These are phyloP conservation scores for Myxozyma lipomycoides DNA, from an alignment of 805 yeast genomes.

Conservation along the genomic window DNA sequence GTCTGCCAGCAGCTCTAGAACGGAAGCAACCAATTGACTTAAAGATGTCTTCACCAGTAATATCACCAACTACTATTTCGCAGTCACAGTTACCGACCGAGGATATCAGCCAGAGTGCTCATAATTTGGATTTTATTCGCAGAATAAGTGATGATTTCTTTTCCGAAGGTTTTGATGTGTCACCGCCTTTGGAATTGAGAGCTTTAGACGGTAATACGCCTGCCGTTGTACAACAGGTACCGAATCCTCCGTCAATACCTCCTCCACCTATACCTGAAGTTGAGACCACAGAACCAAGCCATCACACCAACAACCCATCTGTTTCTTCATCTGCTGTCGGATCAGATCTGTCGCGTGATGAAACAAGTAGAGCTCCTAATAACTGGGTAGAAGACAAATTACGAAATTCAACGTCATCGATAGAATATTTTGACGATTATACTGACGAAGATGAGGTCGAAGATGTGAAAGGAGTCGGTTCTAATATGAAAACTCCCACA, in stretches of 20 bases:
- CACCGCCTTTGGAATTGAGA: not conserved
- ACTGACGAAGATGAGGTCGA: constrained; percentile 5
- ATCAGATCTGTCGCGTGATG: constrained; percentile 15
- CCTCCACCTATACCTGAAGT: no score
- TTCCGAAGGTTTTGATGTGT: not conserved
- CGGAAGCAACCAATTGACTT: no score
- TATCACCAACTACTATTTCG: no score
- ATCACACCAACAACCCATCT: not conserved
- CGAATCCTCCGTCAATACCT: not conserved
- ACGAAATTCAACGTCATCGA: constrained; percentile 16
- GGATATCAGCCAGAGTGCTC: not conserved
- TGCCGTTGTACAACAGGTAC: not conserved
- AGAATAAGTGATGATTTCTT: not conserved
- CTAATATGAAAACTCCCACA: constrained; percentile 8
- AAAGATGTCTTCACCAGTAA: no score
- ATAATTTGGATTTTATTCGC: not conserved
- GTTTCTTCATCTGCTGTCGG: constrained; percentile 11
- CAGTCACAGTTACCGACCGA: not conserved
- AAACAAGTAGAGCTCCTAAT: constrained; percentile 1
- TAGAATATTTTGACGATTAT: constrained; percentile 20
- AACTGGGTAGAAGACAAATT: constrained; percentile 12
- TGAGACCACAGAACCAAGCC: not conserved
- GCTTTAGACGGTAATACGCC: no score
- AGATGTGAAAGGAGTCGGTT: not conserved
- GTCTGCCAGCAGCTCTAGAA: no score